phyloP scores from a whole-genome alignment of 1,139 yeast species.

The Nakaseomyces nivariensis region DNA sequence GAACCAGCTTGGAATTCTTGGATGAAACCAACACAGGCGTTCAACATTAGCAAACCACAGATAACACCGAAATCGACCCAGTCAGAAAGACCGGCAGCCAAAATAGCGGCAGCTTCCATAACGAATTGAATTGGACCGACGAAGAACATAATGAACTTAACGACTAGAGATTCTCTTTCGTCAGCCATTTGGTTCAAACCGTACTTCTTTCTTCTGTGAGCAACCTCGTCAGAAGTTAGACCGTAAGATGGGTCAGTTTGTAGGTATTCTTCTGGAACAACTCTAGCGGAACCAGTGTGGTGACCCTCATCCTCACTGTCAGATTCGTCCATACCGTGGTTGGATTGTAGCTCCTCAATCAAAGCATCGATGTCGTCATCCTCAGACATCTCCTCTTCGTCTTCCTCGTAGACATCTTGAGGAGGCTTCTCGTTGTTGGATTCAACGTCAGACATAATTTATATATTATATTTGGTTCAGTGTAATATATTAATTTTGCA shows the following conservation, averaged over 20 bases:
- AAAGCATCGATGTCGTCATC: constrained; percentile 85
- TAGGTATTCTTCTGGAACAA: constrained; percentile 82
- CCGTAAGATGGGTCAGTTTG: constrained; percentile 82
- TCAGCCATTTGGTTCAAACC: constrained; percentile 95
- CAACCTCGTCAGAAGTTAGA: constrained; percentile 71
- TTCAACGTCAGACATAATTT: constrained; percentile 4
- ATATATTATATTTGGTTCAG: background rate
- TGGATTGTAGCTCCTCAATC: constrained; percentile 81
- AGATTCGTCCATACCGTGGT: constrained; percentile 55
- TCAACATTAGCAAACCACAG: constrained; percentile 75
- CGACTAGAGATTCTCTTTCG: constrained; percentile 72
- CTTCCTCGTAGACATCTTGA: constrained; percentile 1
- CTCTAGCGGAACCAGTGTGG: constrained; percentile 36
- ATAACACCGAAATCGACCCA: constrained; percentile 99
- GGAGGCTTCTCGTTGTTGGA: constrained; percentile 5
- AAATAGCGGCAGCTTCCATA: constrained; percentile 96
- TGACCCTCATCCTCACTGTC: constrained; percentile 34
- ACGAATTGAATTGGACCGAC: constrained; percentile 98
- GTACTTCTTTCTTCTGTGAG: constrained; percentile 82
- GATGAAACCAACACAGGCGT: constrained; percentile 92
- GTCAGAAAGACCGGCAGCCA: constrained; percentile 97
- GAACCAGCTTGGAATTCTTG: constrained; percentile 98
- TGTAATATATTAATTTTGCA: constrained; percentile 1
- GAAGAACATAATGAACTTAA: constrained; percentile 86
- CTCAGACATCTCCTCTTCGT: constrained; percentile 27